Evolutionary conservation across 2,329 filamentous ascomycete species (phyloP).

Genomic region (Sordariomycetes sp.): DNA sequence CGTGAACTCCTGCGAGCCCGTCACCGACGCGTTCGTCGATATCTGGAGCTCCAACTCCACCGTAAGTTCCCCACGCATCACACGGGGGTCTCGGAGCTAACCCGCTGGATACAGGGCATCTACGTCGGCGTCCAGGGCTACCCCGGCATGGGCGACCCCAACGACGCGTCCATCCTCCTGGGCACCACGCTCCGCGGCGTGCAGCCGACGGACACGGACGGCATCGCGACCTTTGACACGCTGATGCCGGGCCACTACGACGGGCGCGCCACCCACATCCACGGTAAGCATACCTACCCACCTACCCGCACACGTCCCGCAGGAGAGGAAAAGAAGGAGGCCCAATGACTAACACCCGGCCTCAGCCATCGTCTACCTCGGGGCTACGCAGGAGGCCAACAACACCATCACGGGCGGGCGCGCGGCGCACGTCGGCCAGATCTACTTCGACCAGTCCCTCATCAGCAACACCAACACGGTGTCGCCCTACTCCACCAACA

Average conservation of each 20-base stretch:
- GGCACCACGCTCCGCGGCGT: slow-evolving; percentile 24
- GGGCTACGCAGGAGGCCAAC: slow-evolving; percentile 29
- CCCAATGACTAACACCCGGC: not conserved
- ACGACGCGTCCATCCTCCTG: slow-evolving; percentile 18
- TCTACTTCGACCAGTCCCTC: slow-evolving; percentile 48
- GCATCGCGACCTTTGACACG: slow-evolving; percentile 29
- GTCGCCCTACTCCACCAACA: slow-evolving; percentile 32
- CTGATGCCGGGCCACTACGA: slow-evolving; percentile 33
- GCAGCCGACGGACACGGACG: slow-evolving; percentile 25
- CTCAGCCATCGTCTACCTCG: slow-evolving; percentile 22
- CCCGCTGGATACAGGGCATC: slow-evolving; percentile 12
- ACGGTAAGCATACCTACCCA: slow-evolving; percentile 18
- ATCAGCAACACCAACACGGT: slow-evolving; percentile 32
- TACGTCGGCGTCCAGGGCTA: slow-evolving; percentile 22
- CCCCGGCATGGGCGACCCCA: slow-evolving; percentile 29
- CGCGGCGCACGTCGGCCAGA: slow-evolving; percentile 44
- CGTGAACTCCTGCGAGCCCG: slow-evolving; percentile 8
- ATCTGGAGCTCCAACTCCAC: slow-evolving; percentile 22
- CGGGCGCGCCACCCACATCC: slow-evolving; percentile 34
- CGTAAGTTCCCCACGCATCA: slow-evolving; percentile 12
- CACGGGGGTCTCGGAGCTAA: not conserved
- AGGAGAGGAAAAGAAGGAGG: not conserved
- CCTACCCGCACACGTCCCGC: not conserved
- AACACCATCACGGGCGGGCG: slow-evolving; percentile 28
- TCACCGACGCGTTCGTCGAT: slow-evolving; percentile 9